These are phyloP conservation scores for Ophiocordyceps camponoti-saundersi DNA, from an alignment of 2,329 filamentous ascomycete species.

Conservation along the genomic window DNA sequence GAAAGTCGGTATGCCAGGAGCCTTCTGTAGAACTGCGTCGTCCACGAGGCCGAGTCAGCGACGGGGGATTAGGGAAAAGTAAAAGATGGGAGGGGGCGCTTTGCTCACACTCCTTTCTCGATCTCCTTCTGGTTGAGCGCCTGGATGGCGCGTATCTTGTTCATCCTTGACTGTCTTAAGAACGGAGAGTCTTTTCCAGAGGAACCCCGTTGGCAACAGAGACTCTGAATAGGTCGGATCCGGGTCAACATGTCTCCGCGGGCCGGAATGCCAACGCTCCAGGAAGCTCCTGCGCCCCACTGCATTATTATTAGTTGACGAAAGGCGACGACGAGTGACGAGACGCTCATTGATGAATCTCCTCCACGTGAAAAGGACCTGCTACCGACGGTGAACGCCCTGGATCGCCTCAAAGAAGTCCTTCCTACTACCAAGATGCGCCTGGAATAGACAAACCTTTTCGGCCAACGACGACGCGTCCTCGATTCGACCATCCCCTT, in stretches of 20 bases:
- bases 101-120: slow-evolving; percentile 59
- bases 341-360: neutral
- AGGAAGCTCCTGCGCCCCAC: neutral
- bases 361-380: neutral
- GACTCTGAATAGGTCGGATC: neutral
- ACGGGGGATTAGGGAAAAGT: neutral
- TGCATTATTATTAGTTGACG: neutral
- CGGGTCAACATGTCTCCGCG: neutral
- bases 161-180: slow-evolving; percentile 40
- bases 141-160: slow-evolving; percentile 83
- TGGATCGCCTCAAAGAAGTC: neutral
- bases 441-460: neutral
- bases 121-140: slow-evolving; percentile 89
- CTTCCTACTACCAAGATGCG: neutral
- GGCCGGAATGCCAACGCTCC: neutral
- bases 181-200: neutral
- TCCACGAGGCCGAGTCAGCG: slow-evolving; percentile 5
- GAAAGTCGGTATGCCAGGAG: slow-evolving; percentile 95
- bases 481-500: neutral
- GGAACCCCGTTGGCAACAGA: neutral
- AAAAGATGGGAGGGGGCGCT: neutral
- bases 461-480: neutral
- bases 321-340: neutral
- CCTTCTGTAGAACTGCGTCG: slow-evolving; percentile 54
- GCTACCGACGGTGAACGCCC: neutral